Conservation (phyloP, 2,329 filamentous ascomycete species). For the Triangularia setosa region DNA sequence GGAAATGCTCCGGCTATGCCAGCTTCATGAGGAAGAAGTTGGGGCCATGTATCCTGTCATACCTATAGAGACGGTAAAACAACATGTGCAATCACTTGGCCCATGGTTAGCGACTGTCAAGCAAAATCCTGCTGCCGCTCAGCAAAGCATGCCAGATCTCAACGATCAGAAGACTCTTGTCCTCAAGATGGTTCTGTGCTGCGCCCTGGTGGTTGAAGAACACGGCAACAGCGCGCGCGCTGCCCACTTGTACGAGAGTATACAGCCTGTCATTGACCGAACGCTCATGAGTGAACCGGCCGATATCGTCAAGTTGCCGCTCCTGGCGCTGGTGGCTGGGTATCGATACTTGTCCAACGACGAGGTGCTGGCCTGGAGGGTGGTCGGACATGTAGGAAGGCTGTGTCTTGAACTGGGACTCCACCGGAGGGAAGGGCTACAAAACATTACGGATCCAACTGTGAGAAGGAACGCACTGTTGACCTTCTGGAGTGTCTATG, state of each 20-base stretch:
- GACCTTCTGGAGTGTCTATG: conserved; percentile 83
- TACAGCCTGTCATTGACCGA: conserved; percentile 67
- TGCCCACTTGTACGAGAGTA: conserved; percentile 68
- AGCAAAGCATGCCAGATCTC: conserved; percentile 31
- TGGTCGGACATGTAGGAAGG: conserved; percentile 77
- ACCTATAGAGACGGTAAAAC: conserved; percentile 66
- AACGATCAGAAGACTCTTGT: conserved; percentile 58
- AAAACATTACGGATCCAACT: conserved; percentile 63
- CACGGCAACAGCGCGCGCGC: conserved; percentile 75
- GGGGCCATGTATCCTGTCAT: conserved; percentile 89
- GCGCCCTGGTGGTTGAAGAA: conserved; percentile 71
- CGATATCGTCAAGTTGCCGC: conserved; percentile 45
- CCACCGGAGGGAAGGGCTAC: conserved; percentile 72
- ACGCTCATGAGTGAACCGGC: conserved; percentile 54
- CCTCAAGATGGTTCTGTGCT: conserved; percentile 80
- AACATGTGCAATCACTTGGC: conserved; percentile 66
- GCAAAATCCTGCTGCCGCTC: conserved; percentile 31
- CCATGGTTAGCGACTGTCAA: conserved; percentile 62
- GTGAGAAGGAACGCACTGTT: conserved; percentile 65
- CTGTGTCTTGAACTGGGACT: conserved; percentile 78
- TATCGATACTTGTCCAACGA: conserved; percentile 86
- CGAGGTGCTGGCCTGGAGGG: conserved; percentile 79
- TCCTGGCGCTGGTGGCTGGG: conserved; percentile 50
- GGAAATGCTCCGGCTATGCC: conserved; percentile 74
- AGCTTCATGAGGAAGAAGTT: conserved; percentile 83